Percentiles rank a stretch among this genome's conserved stretches.
These are phyloP conservation scores for Rhododendron mucronatum DNA, from an alignment of 148 eudicot genomes.

Conservation along the genomic window DNA sequence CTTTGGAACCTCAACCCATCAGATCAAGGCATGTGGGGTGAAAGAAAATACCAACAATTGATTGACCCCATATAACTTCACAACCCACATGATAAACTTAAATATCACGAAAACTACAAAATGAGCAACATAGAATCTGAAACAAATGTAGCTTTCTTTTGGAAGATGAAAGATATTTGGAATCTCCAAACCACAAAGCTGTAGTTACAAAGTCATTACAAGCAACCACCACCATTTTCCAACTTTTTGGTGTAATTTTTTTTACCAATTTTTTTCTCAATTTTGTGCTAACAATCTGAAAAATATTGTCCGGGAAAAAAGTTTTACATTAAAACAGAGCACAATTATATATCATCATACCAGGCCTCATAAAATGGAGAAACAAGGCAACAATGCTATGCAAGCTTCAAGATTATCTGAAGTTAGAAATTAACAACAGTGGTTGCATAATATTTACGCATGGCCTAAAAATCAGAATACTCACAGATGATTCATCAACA, in stretches of 20 bases:
- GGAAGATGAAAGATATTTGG: not conserved
- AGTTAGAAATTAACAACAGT: not conserved
- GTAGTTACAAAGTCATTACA: not conserved
- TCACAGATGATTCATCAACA: conserved; percentile 28
- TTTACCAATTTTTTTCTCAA: not conserved
- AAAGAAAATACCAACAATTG: not conserved
- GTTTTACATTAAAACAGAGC: not conserved
- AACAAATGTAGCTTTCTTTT: not conserved
- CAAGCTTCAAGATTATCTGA: not conserved
- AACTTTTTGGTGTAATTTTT: not conserved
- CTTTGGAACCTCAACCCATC: not conserved
- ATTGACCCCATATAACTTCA: not conserved
- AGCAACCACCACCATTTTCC: not conserved
- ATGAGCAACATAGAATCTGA: not conserved
- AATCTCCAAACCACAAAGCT: not conserved
- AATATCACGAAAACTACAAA: not conserved
- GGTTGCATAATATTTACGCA: not conserved
- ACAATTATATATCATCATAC: not conserved
- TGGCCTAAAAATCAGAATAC: conserved; percentile 7
- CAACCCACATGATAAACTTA: not conserved
- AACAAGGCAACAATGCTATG: not conserved
- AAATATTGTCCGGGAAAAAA: not conserved
- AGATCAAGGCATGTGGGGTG: not conserved
- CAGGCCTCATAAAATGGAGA: not conserved
- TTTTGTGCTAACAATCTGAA: not conserved